Base-by-base conservation (phyloP, 2,329 filamentous ascomycete species). In the Colletotrichum melonis region DNA sequence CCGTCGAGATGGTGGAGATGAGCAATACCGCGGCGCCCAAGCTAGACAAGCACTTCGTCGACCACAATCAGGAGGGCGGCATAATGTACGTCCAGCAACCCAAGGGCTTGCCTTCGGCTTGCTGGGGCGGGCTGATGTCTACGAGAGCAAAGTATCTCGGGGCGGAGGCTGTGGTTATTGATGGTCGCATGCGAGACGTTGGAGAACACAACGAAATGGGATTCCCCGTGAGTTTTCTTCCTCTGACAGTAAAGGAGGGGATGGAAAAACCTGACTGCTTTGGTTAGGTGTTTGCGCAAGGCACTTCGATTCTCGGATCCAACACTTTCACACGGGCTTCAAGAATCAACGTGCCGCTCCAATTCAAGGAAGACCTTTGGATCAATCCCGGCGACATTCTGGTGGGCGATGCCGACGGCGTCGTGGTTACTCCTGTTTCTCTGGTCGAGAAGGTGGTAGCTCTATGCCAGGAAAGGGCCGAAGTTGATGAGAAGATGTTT, bases 31-130 rank as follows among this genome's bases (percentile, higher is more conserved):
- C 76, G 3, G 72, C 78, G 2, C 79, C 79, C 2, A 77, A 74
- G 54, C 76, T 77, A n/a, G 70, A 76, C 3, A 75, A 67, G 67
- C 79, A 81, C 30, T 80, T 80, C 59, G 79, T 76, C 5, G 79
- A 81, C 70, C 76, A 76, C 69, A 79, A 79, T n/a, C 64, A 67
- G 16, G 72, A 74, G 14, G 76, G 74, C 11, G 71, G 76, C 12
- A 65, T 81, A 69, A 79, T 81, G 78, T 81, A 78, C 55, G 75
- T 81, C 5, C 76, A 79, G 49, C 78, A 81, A 49, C 79, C 79
- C 8, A 78, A 77, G 42, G 75, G 74, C 2, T 55, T 79, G 2
- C 60, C 70, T 14, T 78, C 78, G 1, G 78, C 79, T 4, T 80
- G 78, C 67, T 81, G 78, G 78, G 79, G 79, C 22, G 76, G 59